Evolutionary conservation across 305 asterid species (phyloP).

Genomic region (Coffea humblotiana): DNA sequence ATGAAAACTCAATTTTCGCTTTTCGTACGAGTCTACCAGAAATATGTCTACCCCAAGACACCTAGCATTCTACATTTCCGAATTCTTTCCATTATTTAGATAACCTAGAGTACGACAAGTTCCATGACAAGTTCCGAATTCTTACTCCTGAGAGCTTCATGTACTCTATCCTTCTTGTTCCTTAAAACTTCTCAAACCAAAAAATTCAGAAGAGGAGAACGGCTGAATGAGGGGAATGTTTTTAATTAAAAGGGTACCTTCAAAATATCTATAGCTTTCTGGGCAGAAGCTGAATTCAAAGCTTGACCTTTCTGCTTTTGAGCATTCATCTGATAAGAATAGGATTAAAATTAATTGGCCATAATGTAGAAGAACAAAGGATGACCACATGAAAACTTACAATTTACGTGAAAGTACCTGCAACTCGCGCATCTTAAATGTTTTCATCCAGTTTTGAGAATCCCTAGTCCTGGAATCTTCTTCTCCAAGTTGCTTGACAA

Average conservation of each 20-base stretch:
- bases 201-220: constrained; percentile 4
- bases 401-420: constrained; percentile 51
- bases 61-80: not conserved
- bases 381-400: not conserved
- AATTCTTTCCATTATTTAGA: not conserved
- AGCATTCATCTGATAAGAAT: constrained; percentile 55
- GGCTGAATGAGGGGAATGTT: not conserved
- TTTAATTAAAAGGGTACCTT: constrained; percentile 45
- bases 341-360: not conserved
- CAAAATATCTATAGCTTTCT: constrained; percentile 73
- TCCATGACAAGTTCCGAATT: not conserved
- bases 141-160: not conserved
- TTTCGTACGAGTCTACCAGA: not conserved
- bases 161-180: not conserved
- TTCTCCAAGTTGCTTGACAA: constrained; percentile 92
- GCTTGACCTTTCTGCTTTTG: constrained; percentile 92
- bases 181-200: not conserved
- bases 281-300: constrained; percentile 63
- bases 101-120: not conserved
- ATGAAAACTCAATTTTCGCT: not conserved
- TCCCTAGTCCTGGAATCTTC: constrained; percentile 92
- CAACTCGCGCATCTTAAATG: constrained; percentile 84
- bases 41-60: not conserved
- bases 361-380: not conserved
- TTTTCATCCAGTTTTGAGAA: constrained; percentile 88